Percentiles rank a stretch among this genome's conserved stretches.
Conservation (phyloP, 345 rosid species). For the Nephelium lappaceum region DNA sequence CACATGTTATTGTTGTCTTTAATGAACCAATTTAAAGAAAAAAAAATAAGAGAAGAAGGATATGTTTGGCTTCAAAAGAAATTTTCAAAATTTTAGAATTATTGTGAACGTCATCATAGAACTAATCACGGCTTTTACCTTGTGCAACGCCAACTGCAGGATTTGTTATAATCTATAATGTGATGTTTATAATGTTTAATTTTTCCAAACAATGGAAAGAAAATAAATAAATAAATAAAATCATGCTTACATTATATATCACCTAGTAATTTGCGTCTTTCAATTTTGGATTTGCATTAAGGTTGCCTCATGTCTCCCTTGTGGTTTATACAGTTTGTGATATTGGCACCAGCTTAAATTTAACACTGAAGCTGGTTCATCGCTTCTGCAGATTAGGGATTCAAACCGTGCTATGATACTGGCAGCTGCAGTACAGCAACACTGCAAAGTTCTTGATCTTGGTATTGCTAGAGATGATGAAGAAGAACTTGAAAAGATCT, state of each 20-base stretch:
- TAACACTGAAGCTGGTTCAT: constrained; percentile 24
- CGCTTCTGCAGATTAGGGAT: constrained; percentile 78
- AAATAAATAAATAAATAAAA: background rate
- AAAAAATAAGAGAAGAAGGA: too few relatives aligned
- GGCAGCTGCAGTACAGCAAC: constrained; percentile 80
- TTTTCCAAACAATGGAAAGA: background rate
- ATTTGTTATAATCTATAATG: background rate
- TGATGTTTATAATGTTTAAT: background rate
- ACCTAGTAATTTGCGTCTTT: background rate
- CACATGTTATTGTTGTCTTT: background rate
- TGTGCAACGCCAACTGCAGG: background rate
- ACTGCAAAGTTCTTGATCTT: constrained; percentile 80
- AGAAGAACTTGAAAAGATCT: constrained; percentile 64
- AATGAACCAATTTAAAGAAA: background rate
- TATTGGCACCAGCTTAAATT: background rate
- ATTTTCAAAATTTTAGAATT: background rate
- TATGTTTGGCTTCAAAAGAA: background rate
- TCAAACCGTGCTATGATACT: constrained; percentile 90
- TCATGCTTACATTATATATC: background rate
- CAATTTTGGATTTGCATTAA: constrained; percentile 1
- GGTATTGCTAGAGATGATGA: constrained; percentile 80
- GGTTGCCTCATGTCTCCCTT: background rate
- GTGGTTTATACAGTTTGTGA: constrained; percentile 16
- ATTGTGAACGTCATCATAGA: background rate
- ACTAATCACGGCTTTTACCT: background rate